Base-by-base conservation (phyloP, 805 yeast genomes). In the Wickerhamiella occidentalis region DNA sequence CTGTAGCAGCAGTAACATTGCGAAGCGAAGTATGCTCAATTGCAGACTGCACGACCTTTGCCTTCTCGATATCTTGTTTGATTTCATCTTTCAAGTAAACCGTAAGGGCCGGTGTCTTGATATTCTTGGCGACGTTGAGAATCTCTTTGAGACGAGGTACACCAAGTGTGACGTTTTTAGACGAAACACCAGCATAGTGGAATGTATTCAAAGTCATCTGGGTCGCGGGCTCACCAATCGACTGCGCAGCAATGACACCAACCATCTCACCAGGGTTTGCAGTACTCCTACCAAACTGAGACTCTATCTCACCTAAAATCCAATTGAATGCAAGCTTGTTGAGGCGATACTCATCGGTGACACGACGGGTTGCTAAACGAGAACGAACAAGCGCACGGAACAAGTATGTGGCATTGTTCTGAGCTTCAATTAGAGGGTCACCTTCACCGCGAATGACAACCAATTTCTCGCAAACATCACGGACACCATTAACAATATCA, bases 211-310 rank as follows among this genome's bases (percentile, higher is more conserved):
- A 75, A 2, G 96, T 88, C 96, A 88, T 88, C 68, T 88, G 96
- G 28, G 96, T 88, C 37, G 96, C 96, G 47, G 96, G 96, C 65
- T 88, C 96, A 72, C 96, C 96, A 69, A 88, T 88, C 33, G 95
- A 86, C 71, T 88, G 96, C 1, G 96, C 96, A 48, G 96, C 96
- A 61, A 88, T 77, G 47, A 88, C 94, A 73, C 96, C 96, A 51
- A 88, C 96, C 96, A 88, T 88, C 65, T 88, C 96, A 74, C 96
- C 96, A 3, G 97, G 95, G 55, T 88, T 90, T 41, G 87, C 96
- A 64, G 85, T 73, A 7, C 96, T 79, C 66, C 82, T 84, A 56
- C 86, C 86, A 71, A 90, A 92, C 66, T 88, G 96, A 28, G 92
- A 78, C 63, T 88, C 96, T 55, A 92, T 77, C 64, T 90, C 95